Conservation (phyloP, 1,284 basidiomycete genomes). For the Erythrobasidium hasegawianum region DNA sequence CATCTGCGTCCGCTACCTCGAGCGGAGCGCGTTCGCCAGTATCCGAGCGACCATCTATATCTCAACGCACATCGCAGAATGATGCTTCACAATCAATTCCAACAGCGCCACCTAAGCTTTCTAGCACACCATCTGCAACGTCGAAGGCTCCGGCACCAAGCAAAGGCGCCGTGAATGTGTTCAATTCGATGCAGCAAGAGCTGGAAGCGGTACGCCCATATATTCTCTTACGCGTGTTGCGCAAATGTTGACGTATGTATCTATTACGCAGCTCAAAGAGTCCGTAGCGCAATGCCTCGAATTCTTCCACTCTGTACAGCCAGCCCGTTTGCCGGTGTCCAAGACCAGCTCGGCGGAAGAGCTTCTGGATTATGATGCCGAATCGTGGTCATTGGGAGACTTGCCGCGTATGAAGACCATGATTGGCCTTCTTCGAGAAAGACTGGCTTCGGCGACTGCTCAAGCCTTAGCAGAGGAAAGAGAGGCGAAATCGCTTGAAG, state of each 20-base stretch:
- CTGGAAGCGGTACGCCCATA: slow-evolving; percentile 26
- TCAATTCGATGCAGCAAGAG: slow-evolving; percentile 29
- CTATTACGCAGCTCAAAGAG: slow-evolving; percentile 47
- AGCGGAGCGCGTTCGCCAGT: not conserved
- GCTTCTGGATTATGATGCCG: slow-evolving; percentile 36
- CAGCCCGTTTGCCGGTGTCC: slow-evolving; percentile 36
- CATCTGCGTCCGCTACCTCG: not conserved
- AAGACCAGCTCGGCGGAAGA: slow-evolving; percentile 16
- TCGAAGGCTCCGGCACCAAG: not conserved
- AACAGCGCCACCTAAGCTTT: slow-evolving; percentile 16
- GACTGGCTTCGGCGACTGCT: slow-evolving; percentile 44
- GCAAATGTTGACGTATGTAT: too few species aligned
- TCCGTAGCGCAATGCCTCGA: slow-evolving; percentile 44
- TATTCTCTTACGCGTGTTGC: too few species aligned
- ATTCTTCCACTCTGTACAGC: slow-evolving; percentile 42
- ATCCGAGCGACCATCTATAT: not conserved
- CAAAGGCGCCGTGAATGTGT: slow-evolving; percentile 20
- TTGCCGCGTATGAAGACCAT: slow-evolving; percentile 44
- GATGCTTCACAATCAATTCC: too few species aligned
- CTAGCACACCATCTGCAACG: not conserved
- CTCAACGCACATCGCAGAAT: too few species aligned
- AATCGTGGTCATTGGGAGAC: slow-evolving; percentile 50
- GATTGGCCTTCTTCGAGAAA: slow-evolving; percentile 42
- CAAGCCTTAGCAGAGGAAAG: slow-evolving; percentile 47
- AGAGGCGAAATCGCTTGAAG: slow-evolving; percentile 52